phyloP scores from a whole-genome alignment of 2,329 filamentous ascomycete genomes.

The Cladosporium sp. region DNA sequence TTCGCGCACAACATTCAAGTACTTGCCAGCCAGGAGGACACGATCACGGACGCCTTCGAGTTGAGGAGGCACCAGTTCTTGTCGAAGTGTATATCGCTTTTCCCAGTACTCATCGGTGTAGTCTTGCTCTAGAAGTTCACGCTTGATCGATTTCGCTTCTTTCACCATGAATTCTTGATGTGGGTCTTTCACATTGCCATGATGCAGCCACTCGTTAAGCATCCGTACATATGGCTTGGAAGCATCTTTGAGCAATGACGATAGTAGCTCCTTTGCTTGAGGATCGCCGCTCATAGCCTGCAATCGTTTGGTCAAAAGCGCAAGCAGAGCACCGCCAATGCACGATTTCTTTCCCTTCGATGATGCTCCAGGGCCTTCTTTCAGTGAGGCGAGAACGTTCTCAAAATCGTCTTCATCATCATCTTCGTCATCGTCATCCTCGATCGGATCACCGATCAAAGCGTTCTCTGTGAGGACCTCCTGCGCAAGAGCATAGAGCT shows the following conservation, averaged over 20 bases:
- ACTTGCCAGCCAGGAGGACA: conserved; percentile 92
- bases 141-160: conserved; percentile 90
- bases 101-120: conserved; percentile 99
- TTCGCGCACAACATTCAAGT: conserved; percentile 95
- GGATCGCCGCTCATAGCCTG: conserved; percentile 93
- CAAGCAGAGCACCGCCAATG: conserved; percentile 94
- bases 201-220: conserved; percentile 98
- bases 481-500: conserved; percentile 82
- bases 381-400: conserved; percentile 85
- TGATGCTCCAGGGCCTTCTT: conserved; percentile 81
- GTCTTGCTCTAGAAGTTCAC: conserved; percentile 88
- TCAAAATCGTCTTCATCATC: conserved; percentile 80
- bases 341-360: conserved; percentile 87
- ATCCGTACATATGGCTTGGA: conserved; percentile 96
- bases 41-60: conserved; percentile 89
- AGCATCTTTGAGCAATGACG: conserved; percentile 78
- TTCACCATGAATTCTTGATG: conserved; percentile 93
- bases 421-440: conserved; percentile 54
- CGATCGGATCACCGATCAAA: conserved; percentile 75
- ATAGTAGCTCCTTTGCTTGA: conserved; percentile 77
- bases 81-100: conserved; percentile 90
- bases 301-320: conserved; percentile 78
- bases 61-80: conserved; percentile 88
- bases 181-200: conserved; percentile 90
- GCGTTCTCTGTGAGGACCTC: conserved; percentile 88